A percentile compares a stretch with the other conserved stretches of the same genome.
phyloP scores from a whole-genome alignment of 192 early-diverging fungal species.

The Diversispora eburnea region DNA sequence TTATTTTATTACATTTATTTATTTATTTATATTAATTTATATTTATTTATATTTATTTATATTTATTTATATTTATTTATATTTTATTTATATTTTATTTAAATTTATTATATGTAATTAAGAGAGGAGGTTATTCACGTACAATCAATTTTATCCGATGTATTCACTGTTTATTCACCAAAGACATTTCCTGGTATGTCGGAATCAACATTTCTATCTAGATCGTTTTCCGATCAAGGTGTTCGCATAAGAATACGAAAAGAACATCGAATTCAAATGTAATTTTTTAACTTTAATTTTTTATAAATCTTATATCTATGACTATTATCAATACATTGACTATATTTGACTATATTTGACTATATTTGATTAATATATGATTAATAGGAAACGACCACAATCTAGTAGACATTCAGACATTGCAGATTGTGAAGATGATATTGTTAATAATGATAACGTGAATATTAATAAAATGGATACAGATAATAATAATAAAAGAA shows the following conservation, averaged over 20 bases:
- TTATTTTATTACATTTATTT: too few species aligned
- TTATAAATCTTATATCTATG: background rate
- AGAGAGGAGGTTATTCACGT: conserved; percentile 47
- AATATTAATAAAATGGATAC: background rate
- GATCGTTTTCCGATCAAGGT: conserved; percentile 92
- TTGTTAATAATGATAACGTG: background rate
- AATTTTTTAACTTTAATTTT: background rate
- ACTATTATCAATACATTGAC: background rate
- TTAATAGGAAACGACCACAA: conserved; percentile 2
- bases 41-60: background rate
- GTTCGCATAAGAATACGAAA: conserved; percentile 90
- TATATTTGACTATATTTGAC: too few species aligned
- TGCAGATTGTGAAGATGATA: background rate
- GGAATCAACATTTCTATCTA: conserved; percentile 82
- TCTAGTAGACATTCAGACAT: conserved; percentile 7
- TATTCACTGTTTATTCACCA: conserved; percentile 77
- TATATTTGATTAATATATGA: background rate
- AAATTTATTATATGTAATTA: conserved; percentile 53
- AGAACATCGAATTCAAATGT: conserved; percentile 50
- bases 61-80: conserved; percentile 15
- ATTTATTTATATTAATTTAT: background rate
- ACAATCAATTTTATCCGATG: conserved; percentile 67
- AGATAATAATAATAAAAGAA: background rate
- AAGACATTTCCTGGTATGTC: conserved; percentile 91
- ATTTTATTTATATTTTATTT: conserved; percentile 35